These are phyloP conservation scores for Starmerella etchellsii DNA, from an alignment of 805 yeast species.

Conservation along the genomic window DNA sequence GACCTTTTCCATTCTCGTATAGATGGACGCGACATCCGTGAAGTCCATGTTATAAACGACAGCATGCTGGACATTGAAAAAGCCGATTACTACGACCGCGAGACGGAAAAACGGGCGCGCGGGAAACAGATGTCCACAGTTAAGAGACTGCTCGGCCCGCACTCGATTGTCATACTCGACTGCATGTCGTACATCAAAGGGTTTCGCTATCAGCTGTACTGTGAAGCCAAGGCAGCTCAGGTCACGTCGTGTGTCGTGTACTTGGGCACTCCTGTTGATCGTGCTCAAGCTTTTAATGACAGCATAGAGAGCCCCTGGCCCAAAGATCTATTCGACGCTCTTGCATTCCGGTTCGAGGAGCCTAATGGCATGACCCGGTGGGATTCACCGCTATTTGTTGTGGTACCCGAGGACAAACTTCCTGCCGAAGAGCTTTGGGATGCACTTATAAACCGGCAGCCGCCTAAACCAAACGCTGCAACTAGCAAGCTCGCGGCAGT, in stretches of 20 bases:
- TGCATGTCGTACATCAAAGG: constrained; percentile 86
- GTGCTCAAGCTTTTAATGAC: constrained; percentile 53
- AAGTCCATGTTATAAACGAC: constrained; percentile 62
- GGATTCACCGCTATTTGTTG: constrained; percentile 83
- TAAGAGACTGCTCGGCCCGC: constrained; percentile 58
- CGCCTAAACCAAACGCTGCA: constrained; percentile 68
- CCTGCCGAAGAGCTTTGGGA: constrained; percentile 52
- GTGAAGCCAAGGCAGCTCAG: constrained; percentile 76
- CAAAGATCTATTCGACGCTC: constrained; percentile 46
- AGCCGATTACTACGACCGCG: constrained; percentile 54
- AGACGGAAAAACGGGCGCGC: constrained; percentile 65
- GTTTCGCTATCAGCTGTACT: constrained; percentile 81
- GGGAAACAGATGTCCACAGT: constrained; percentile 83
- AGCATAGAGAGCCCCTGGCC: constrained; percentile 39
- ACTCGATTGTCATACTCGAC: constrained; percentile 70
- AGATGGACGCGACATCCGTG: constrained; percentile 29
- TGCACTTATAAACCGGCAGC: constrained; percentile 37
- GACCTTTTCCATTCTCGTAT: constrained; percentile 37
- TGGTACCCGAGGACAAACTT: constrained; percentile 39
- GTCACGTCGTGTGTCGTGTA: constrained; percentile 79
- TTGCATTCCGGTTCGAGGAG: constrained; percentile 82
- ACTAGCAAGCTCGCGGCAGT: constrained; percentile 72
- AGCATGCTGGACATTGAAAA: constrained; percentile 63
- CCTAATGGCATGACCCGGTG: constrained; percentile 77
- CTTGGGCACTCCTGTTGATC: constrained; percentile 53